A percentile compares a stretch with the other conserved stretches of the same genome.
Conservation (phyloP, 2,329 filamentous ascomycete genomes). For the Hortaea sp. region DNA sequence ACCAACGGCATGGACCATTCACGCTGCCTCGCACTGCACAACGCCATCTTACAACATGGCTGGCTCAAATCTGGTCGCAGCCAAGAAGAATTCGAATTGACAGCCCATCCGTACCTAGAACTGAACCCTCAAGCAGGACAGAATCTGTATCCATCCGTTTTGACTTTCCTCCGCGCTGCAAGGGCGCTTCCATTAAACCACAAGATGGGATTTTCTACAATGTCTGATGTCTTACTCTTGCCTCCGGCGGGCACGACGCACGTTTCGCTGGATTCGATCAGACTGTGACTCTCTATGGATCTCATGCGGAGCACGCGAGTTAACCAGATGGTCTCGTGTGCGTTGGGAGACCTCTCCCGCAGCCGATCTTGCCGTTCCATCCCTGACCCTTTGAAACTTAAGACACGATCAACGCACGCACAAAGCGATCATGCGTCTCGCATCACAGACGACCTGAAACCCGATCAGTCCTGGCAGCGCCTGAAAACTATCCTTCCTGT, state of each 20-base stretch:
- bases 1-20: conserved; percentile 5
- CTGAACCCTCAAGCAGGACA: background rate
- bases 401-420: background rate
- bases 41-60: conserved; percentile 8
- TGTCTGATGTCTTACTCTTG: too few relatives aligned
- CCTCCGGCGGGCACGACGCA: too few relatives aligned
- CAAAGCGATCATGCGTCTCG: conserved; percentile 9
- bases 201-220: conserved; percentile 8
- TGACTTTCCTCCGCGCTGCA: conserved; percentile 6
- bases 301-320: background rate
- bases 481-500: conserved; percentile 8
- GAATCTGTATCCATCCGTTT: conserved; percentile 2
- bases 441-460: conserved; percentile 4
- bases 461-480: conserved; percentile 2
- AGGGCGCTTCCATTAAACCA: background rate
- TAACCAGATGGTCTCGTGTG: too few relatives aligned
- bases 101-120: background rate
- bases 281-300: too few relatives aligned
- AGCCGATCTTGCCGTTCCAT: too few relatives aligned
- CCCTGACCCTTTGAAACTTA: too few relatives aligned
- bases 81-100: conserved; percentile 2
- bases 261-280: too few relatives aligned
- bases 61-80: conserved; percentile 6
- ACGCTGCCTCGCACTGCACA: conserved; percentile 7
- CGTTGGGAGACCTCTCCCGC: too few relatives aligned